A percentile compares a stretch with the other conserved stretches of the same genome.
Conservation (phyloP, 371 early-diverging fungal species). For the Vairimorpha ceranae region DNA sequence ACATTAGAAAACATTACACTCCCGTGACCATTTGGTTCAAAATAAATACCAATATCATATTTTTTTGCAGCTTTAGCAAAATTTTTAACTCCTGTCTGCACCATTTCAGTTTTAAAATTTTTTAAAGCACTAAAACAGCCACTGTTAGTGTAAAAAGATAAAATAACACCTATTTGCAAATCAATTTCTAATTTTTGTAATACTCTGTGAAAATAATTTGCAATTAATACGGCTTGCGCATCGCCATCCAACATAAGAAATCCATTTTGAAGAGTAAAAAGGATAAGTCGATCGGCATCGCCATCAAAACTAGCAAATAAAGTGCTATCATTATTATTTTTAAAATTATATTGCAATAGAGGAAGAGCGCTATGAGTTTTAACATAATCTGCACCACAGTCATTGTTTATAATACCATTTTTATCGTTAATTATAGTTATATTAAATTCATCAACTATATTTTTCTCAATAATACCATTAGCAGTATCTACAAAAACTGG, state of each 20-base stretch:
- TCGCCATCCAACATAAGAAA: conserved; percentile 58
- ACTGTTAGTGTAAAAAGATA: conserved; percentile 57
- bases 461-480: conserved; percentile 83
- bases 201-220: conserved; percentile 41
- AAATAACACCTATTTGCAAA: conserved; percentile 46
- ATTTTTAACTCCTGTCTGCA: conserved; percentile 96
- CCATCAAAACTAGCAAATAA: conserved; percentile 82
- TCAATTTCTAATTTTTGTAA: conserved; percentile 13
- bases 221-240: conserved; percentile 46
- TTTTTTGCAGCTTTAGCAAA: conserved; percentile 88
- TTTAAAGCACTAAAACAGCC: conserved; percentile 47
- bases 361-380: conserved; percentile 78
- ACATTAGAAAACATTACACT: conserved; percentile 82
- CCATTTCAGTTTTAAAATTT: conserved; percentile 61
- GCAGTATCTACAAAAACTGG: conserved; percentile 42
- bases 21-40: conserved; percentile 99
- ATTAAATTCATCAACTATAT: conserved; percentile 70
- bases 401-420: conserved; percentile 53
- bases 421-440: conserved; percentile 31
- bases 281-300: conserved; percentile 95
- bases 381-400: conserved; percentile 90
- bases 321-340: conserved; percentile 58
- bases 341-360: conserved; percentile 11
- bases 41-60: conserved; percentile 94
- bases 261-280: conserved; percentile 67